Evolutionary conservation across 2,329 filamentous ascomycete species (phyloP).

Genomic region (Sclerotinia glacialis): DNA sequence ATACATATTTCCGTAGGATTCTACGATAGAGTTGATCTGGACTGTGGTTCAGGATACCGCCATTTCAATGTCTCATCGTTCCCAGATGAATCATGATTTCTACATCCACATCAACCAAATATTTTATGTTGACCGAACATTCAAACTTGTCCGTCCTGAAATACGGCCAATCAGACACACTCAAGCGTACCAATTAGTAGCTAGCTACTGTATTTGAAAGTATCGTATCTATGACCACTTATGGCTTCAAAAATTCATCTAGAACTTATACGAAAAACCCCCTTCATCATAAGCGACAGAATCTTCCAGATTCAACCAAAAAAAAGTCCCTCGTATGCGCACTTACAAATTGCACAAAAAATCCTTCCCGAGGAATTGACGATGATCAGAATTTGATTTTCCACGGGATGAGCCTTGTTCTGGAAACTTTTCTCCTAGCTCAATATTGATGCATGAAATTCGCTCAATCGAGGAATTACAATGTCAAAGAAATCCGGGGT

Average conservation of each 20-base stretch:
- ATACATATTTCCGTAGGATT: neutral
- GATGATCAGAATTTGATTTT: neutral
- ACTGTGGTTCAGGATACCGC: conserved; percentile 6
- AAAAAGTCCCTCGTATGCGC: conserved; percentile 4
- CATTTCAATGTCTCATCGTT: conserved; percentile 16
- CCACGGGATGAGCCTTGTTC: conserved; percentile 13
- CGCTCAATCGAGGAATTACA: conserved; percentile 29
- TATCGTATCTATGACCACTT: neutral
- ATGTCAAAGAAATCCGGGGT: conserved; percentile 36
- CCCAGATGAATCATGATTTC: neutral
- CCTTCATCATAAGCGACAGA: conserved; percentile 15
- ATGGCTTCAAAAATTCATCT: neutral
- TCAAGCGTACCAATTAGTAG: neutral
- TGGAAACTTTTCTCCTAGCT: conserved; percentile 15
- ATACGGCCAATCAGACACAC: neutral
- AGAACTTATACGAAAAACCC: conserved; percentile 11
- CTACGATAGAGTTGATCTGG: neutral
- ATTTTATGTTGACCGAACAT: neutral
- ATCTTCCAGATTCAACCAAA: conserved; percentile 10
- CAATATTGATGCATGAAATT: conserved; percentile 11
- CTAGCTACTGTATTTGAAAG: neutral
- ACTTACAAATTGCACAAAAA: neutral
- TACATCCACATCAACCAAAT: conserved; percentile 12
- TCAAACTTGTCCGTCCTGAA: neutral
- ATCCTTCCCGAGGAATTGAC: conserved; percentile 4